phyloP scores from a whole-genome alignment of 2,329 filamentous ascomycete genomes.

The Arachnopeziza araneosa region DNA sequence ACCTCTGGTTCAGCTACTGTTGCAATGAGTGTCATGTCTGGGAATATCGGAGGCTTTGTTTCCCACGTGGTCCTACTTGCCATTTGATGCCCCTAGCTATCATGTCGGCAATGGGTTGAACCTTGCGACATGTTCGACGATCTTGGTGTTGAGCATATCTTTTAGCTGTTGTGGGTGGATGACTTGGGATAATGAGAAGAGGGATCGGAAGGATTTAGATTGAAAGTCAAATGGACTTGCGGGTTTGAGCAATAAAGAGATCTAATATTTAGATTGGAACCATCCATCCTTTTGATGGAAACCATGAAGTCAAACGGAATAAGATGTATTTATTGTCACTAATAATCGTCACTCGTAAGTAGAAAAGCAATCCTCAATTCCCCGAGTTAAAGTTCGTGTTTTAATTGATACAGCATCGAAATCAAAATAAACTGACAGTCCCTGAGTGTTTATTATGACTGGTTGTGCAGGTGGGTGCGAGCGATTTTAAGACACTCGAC shows the following conservation, averaged over 20 bases:
- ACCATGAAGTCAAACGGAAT: slow-evolving; percentile 22
- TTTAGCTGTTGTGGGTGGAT: slow-evolving; percentile 58
- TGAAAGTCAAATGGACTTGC: slow-evolving; percentile 48
- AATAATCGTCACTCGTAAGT: too few relatives aligned
- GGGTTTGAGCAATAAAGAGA: slow-evolving; percentile 45
- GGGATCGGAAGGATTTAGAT: slow-evolving; percentile 50
- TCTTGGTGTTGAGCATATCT: slow-evolving; percentile 45
- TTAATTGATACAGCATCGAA: too few relatives aligned
- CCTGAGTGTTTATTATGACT: too few relatives aligned
- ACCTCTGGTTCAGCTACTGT: slow-evolving; percentile 63
- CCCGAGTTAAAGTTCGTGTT: too few relatives aligned
- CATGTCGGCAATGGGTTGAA: slow-evolving; percentile 69
- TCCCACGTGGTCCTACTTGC: slow-evolving; percentile 61
- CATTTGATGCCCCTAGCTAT: slow-evolving; percentile 59
- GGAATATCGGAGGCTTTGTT: slow-evolving; percentile 65
- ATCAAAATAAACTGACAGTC: too few relatives aligned
- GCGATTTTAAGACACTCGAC: too few relatives aligned
- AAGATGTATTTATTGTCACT: neutral
- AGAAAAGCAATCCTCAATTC: too few relatives aligned
- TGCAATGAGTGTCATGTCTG: slow-evolving; percentile 64
- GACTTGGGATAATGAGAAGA: slow-evolving; percentile 53
- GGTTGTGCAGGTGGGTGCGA: too few relatives aligned
- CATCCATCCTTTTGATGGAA: slow-evolving; percentile 62
- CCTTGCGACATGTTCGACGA: slow-evolving; percentile 52
- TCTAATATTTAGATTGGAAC: slow-evolving; percentile 59